Evolutionary conservation across 2,329 filamentous ascomycete genomes (phyloP), one percentile per base, ranked within the genome.

Genomic region (Ascochyta rabiei): DNA sequence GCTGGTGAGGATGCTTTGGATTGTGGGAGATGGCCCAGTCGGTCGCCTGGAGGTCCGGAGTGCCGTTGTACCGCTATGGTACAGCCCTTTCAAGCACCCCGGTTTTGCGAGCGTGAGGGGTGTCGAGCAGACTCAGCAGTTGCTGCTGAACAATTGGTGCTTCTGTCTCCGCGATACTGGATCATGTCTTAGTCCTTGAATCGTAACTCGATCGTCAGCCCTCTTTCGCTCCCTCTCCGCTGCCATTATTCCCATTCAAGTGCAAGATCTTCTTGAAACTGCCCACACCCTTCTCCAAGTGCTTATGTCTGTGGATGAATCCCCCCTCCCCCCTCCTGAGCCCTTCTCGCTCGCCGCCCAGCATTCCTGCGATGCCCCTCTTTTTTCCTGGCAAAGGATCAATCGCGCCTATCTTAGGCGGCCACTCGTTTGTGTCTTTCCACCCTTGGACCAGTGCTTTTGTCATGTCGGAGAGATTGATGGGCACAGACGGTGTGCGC

Each of bases 391-490:
- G 71, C 39, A 76, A 76, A 59, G 81, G 72, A 67, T 84, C 79
- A 40, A 80, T 64, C 41, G 82, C 68, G 16, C 78, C 77, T 0
- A 81, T 73, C 62, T 84, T 85, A 1, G 90, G 91, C 4, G 93
- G 93, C 93, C 93, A 98, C 74, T 96, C 91, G 15, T 92, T 93
- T 66, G 95, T 91, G 35, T 90, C 84, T 75, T 96, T 96, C 93
- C 93, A 97, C 38, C 93, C 93, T 24, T 89, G 83, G 0, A 98
- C 92, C 61, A 93, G 89, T 12, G 90, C 86, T 9, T 86, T 84
- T 19, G 90, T 86, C 78, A 97, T 87, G 65, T 96, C 91, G 26
- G 83, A 79, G 0, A 98, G 83, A 65, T 96, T 97, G 68, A 97
- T 89, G 3, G 93, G 93, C 15, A 96, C 90, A 1, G 89, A 88